These are phyloP conservation scores for Neofusicoccum cordaticola DNA, from an alignment of 2,329 filamentous ascomycete species.

Conservation along the genomic window DNA sequence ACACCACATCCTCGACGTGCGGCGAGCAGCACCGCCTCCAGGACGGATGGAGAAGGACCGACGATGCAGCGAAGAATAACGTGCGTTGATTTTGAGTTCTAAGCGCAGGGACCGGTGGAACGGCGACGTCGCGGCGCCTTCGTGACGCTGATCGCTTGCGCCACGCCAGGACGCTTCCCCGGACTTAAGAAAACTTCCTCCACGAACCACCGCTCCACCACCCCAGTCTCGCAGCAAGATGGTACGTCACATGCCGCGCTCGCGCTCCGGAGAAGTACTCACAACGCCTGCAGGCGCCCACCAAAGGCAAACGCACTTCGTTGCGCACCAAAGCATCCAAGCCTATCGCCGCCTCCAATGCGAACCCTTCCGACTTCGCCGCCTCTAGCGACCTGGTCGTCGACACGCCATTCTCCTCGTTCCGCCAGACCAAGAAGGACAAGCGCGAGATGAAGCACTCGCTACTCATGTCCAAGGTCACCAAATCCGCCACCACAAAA, in stretches of 20 bases:
- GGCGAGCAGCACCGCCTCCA: neutral
- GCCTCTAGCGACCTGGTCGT: slow-evolving; percentile 38
- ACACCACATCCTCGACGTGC: neutral
- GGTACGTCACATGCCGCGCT: neutral
- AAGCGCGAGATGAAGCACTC: slow-evolving; percentile 81
- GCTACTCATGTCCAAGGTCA: slow-evolving; percentile 72
- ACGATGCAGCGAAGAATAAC: neutral
- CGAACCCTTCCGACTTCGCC: slow-evolving; percentile 30
- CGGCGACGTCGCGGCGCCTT: neutral
- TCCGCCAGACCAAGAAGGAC: slow-evolving; percentile 74
- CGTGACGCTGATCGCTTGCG: slow-evolving; percentile 5
- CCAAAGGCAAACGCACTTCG: slow-evolving; percentile 35
- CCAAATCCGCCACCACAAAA: slow-evolving; percentile 55
- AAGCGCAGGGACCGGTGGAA: neutral
- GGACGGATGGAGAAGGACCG: neutral
- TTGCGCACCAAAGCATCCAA: slow-evolving; percentile 29
- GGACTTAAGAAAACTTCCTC: slow-evolving; percentile 12
- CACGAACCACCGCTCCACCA: neutral
- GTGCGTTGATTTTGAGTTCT: neutral
- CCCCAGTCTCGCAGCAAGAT: neutral
- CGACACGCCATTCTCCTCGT: slow-evolving; percentile 42
- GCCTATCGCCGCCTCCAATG: slow-evolving; percentile 16
- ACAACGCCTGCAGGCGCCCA: slow-evolving; percentile 28
- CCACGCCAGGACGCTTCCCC: neutral
- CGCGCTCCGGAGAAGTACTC: neutral